Conservation (phyloP, 352 stramenopile species). For the Hyaloperonospora arabidopsidis region DNA sequence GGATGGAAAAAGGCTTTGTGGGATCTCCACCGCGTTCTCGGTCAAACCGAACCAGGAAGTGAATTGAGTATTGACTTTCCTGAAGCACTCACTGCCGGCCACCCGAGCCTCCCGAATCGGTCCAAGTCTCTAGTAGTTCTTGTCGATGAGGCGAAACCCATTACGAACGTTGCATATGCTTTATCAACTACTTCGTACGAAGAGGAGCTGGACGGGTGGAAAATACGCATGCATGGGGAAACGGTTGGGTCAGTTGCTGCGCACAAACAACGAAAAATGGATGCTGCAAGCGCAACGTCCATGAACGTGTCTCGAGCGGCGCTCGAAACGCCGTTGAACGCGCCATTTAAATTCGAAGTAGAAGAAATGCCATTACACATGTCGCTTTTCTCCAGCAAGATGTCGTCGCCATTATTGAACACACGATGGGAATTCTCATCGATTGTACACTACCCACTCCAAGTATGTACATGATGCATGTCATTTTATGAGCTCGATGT, state of each 20-base stretch:
- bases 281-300: conserved; percentile 23
- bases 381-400: conserved; percentile 40
- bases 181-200: conserved; percentile 88
- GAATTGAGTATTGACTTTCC: conserved; percentile 74
- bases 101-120: conserved; percentile 84
- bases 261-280: conserved; percentile 12
- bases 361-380: conserved; percentile 57
- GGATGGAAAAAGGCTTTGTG: conserved; percentile 60
- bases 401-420: conserved; percentile 23
- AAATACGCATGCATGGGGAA: conserved; percentile 47
- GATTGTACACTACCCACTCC: conserved; percentile 68
- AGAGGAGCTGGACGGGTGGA: conserved; percentile 60
- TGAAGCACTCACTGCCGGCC: conserved; percentile 53
- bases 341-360: conserved; percentile 56
- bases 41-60: conserved; percentile 47
- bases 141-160: conserved; percentile 90
- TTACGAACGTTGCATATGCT: conserved; percentile 93
- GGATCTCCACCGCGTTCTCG: conserved; percentile 61
- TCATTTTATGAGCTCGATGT: background rate
- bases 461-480: conserved; percentile 34
- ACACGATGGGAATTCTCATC: conserved; percentile 67
- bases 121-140: conserved; percentile 86
- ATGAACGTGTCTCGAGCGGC: conserved; percentile 66
- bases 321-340: conserved; percentile 41
- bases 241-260: conserved; percentile 21